These are phyloP conservation scores for Periconia digitata DNA, from an alignment of 2,329 filamentous ascomycete genomes.

Conservation along the genomic window DNA sequence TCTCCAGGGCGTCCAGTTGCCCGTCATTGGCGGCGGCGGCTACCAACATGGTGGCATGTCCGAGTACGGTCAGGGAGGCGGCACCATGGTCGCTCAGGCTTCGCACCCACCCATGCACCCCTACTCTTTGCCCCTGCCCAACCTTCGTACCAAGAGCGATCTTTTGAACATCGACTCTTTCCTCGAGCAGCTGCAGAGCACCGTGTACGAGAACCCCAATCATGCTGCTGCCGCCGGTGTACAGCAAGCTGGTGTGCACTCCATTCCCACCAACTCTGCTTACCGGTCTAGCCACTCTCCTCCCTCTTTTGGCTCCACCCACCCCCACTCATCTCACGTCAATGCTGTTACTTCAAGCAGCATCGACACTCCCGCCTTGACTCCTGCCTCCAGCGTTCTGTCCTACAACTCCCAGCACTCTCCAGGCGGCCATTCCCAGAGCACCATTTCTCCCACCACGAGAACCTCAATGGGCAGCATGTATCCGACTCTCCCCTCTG, in stretches of 20 bases:
- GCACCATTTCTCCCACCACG: constrained; percentile 67
- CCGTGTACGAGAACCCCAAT: constrained; percentile 89
- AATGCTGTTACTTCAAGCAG: constrained; percentile 44
- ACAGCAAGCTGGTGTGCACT: constrained; percentile 71
- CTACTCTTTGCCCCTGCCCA: constrained; percentile 87
- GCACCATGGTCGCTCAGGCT: constrained; percentile 57
- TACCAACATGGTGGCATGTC: constrained; percentile 42
- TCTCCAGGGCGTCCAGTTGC: constrained; percentile 68
- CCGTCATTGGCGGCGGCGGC: constrained; percentile 33
- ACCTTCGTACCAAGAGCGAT: constrained; percentile 89
- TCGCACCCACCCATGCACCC: constrained; percentile 68
- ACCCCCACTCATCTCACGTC: constrained; percentile 56
- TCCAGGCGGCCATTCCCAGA: constrained; percentile 62
- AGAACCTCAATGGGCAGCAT: constrained; percentile 60
- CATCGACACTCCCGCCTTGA: constrained; percentile 71
- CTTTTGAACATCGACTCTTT: constrained; percentile 92
- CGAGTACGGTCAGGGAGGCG: constrained; percentile 56
- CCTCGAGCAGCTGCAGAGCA: constrained; percentile 92
- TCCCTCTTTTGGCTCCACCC: constrained; percentile 41
- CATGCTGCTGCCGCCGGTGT: constrained; percentile 78
- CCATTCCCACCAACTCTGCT: constrained; percentile 55
- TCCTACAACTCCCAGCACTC: constrained; percentile 80
- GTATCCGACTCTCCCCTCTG: constrained; percentile 75
- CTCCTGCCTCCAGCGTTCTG: constrained; percentile 72
- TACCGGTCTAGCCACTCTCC: constrained; percentile 63